Base-by-base conservation (phyloP, 2,329 filamentous ascomycete genomes). In the Colletotrichum incanum region DNA sequence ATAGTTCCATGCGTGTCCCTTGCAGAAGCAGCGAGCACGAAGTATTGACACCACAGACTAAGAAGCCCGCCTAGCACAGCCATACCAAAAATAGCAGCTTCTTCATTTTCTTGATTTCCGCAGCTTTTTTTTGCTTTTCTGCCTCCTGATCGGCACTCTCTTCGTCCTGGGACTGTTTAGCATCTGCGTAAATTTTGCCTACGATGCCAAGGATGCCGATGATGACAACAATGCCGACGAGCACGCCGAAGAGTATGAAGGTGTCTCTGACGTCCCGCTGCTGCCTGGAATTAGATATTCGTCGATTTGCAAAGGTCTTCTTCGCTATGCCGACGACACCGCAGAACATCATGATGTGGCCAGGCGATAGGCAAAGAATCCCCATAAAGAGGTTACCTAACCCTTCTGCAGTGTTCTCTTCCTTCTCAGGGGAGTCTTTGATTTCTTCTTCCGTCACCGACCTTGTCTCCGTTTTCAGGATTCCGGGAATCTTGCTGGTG, bases 11-110 rank as follows among this genome's bases (percentile, higher is more conserved):
- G 56, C 26, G 45, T 62, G 37, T 67, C 65, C 31, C 37, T 39
- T 2, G 56, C 65, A 1, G 34, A 55, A 7, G 56, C 65, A 14
- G 55, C 55, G 26, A 61, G 18, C 12, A 67, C 45, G 12, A 54
- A 45, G 20, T 34, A 54, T 37, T 60, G 55, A 45, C 55, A 61
- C 65, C 65, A 67, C 23, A 52, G 7, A 20, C 45, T 54, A 8
- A 49, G n/a, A n/a, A 54, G 2, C 47, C 47, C 47, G 12, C 18
- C 11, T 11, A 52, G 31, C 5, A 63, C 4, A 14, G 26, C 7
- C 2, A 12, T 47, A 16, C 45, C 47, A 1, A 31, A n/a, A 1
- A 54, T 3, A 1, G 23, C 16, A n/a, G 60, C 23, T 39, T 26
- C 9, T n/a, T 49, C 18, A 12, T 20, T 14, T 34, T 20, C 26